Evolutionary conservation across 1,284 basidiomycete genomes (phyloP), one percentile per base, ranked within the genome.

Genomic region (Trichosporon asahii): DNA sequence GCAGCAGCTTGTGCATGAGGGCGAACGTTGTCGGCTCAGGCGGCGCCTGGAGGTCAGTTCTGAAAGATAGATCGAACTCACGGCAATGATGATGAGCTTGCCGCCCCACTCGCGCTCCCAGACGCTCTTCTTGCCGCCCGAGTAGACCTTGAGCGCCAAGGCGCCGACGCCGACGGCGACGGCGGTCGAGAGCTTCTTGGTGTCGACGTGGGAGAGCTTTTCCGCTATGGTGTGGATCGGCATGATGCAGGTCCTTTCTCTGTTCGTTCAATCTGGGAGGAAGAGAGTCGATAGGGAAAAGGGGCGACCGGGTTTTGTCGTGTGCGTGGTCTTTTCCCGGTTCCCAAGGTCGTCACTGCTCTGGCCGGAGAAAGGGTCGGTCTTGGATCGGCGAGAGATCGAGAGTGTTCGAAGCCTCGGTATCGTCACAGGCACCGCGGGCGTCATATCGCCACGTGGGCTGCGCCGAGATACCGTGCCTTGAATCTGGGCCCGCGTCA

Each of bases 101-200:
- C 83, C 83, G 1, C 78, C 79, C 83, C 82, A 84, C 27, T 84
- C 83, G 46, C 83, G 71, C 70, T 83, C 82, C 80, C 82, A 81
- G n/a, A 78, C 80, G 65, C 76, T 77, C 74, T 75, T 79, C 63
- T 78, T 68, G 5, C 83, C 83, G 8, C 76, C 76, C 0, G 77
- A 23, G 75, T 78, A 80, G 1, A 73, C 67, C 66, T 79, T 82
- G 64, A 79, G n/a, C 23, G 65, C 70, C 60, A 78, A 72, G 12
- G 77, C 64, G 12, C 68, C 31, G n/a, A 76, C 69, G n/a, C 74
- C 73, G 2, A 68, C 70, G n/a, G 72, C 35, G 1, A 74, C 79
- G 8, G 66, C 72, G 2, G 69, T 25, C 12, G 74, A 57, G 21
- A 80, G 70, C 15, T 70, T 72, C 23, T 70, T 68, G 25, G 66